Conservation (phyloP, 2,329 filamentous ascomycete species). For the Diaporthe humulicola region DNA sequence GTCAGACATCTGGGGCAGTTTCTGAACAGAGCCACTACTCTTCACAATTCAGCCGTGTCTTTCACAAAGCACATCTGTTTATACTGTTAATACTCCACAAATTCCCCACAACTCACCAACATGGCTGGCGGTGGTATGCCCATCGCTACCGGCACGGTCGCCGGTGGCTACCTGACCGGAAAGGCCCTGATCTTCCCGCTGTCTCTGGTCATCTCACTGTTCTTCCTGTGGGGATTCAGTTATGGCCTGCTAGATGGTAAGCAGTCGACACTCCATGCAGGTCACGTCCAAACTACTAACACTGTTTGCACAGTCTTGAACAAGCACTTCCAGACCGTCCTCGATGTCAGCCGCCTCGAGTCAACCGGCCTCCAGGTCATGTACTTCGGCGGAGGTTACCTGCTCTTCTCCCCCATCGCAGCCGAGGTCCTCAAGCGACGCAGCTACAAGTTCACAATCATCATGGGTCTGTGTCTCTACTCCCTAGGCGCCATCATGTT, state of each 20-base stretch:
- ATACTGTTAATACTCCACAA: not conserved
- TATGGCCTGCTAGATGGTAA: conserved; percentile 52
- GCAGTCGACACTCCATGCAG: not conserved
- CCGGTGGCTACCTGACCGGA: conserved; percentile 33
- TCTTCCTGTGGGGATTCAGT: conserved; percentile 54
- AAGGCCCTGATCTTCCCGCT: conserved; percentile 26
- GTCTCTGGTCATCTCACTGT: conserved; percentile 49
- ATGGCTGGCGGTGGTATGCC: conserved; percentile 35
- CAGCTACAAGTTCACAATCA: conserved; percentile 77
- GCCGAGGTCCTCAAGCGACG: conserved; percentile 72
- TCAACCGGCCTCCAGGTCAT: conserved; percentile 63
- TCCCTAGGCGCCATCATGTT: conserved; percentile 69
- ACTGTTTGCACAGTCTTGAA: conserved; percentile 54
- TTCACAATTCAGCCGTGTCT: not conserved
- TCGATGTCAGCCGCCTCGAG: conserved; percentile 58
- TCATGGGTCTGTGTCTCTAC: conserved; percentile 69
- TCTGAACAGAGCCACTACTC: not conserved
- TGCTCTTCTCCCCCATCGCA: conserved; percentile 54
- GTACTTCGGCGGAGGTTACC: conserved; percentile 62
- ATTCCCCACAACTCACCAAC: not conserved
- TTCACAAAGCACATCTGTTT: not conserved
- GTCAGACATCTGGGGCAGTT: not conserved
- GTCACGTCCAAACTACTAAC: not conserved
- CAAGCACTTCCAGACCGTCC: conserved; percentile 62
- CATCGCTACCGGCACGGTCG: conserved; percentile 22